phyloP scores from a whole-genome alignment of 1,284 basidiomycete species.

The Ceratobasidium sp. region DNA sequence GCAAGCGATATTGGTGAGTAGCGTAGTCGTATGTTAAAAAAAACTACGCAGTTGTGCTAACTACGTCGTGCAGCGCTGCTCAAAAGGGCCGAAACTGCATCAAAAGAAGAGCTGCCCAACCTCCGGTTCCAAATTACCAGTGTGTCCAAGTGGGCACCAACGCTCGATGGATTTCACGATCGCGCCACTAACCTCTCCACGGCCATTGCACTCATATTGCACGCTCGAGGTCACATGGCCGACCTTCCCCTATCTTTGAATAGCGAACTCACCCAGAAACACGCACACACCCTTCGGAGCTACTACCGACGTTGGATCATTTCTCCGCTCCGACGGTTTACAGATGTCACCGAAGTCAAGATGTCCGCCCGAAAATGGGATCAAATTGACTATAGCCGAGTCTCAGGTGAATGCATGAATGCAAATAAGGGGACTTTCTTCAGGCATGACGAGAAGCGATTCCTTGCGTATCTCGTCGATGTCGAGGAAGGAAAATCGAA shows the following conservation, averaged over 20 bases:
- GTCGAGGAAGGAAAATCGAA: slow-evolving; percentile 64
- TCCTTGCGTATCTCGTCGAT: slow-evolving; percentile 63
- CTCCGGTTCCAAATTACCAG: slow-evolving; percentile 63
- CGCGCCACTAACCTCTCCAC: slow-evolving; percentile 69
- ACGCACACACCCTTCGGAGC: slow-evolving; percentile 61
- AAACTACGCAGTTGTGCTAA: neutral
- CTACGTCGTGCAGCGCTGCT: slow-evolving; percentile 15
- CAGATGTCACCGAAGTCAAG: slow-evolving; percentile 64
- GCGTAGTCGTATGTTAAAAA: too few species aligned
- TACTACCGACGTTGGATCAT: slow-evolving; percentile 67
- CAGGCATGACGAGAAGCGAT: slow-evolving; percentile 66
- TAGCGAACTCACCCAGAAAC: slow-evolving; percentile 47
- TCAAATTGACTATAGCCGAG: slow-evolving; percentile 57
- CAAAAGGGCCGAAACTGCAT: slow-evolving; percentile 51
- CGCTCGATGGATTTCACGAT: slow-evolving; percentile 67
- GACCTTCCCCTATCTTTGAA: slow-evolving; percentile 49
- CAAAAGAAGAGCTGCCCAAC: slow-evolving; percentile 47
- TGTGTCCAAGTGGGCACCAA: slow-evolving; percentile 75
- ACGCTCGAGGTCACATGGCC: slow-evolving; percentile 50
- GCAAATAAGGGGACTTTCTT: slow-evolving; percentile 64
- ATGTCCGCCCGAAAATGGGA: slow-evolving; percentile 71
- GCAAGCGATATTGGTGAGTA: slow-evolving; percentile 57
- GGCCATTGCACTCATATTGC: slow-evolving; percentile 67
- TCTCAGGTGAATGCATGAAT: slow-evolving; percentile 70
- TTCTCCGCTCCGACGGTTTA: slow-evolving; percentile 62